phyloP scores from a whole-genome alignment of 768 basidiomycete species.

The Termitomyces bulborhizus region DNA sequence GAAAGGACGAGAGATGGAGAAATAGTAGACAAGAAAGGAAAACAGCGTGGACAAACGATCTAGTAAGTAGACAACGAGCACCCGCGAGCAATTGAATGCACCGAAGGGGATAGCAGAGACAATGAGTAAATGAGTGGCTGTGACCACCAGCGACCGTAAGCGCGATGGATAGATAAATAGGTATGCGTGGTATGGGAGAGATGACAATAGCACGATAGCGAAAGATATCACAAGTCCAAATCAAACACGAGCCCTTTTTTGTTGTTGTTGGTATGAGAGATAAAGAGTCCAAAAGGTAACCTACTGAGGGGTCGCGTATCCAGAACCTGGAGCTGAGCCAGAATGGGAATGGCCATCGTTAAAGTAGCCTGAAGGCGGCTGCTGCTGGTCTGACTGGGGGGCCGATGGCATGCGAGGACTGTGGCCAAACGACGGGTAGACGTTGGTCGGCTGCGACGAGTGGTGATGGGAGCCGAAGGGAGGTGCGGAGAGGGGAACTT shows the following conservation, averaged over 20 bases:
- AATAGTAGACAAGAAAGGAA: conserved; percentile 9
- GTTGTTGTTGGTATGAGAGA: neutral
- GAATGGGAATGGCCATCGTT: conserved; percentile 32
- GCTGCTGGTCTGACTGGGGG: conserved; percentile 15
- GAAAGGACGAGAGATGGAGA: too few relatives aligned
- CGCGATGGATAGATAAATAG: neutral
- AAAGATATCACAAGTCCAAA: neutral
- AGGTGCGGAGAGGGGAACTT: conserved; percentile 48
- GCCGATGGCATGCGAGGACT: conserved; percentile 29
- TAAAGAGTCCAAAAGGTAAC: neutral
- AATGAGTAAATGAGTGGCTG: neutral
- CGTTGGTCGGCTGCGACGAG: conserved; percentile 17
- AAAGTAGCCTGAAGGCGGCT: conserved; percentile 21
- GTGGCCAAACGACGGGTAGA: conserved; percentile 30
- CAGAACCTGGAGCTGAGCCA: conserved; percentile 37
- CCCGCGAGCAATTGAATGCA: conserved; percentile 3
- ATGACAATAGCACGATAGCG: neutral
- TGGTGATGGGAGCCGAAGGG: conserved; percentile 32
- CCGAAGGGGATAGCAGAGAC: conserved; percentile 5
- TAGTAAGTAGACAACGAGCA: neutral
- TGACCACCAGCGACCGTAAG: too few relatives aligned
- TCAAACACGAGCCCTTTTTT: conserved; percentile 5
- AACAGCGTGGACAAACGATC: conserved; percentile 5
- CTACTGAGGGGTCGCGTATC: conserved; percentile 40
- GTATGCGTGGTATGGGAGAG: conserved; percentile 3